These are phyloP conservation scores for Kodamaea alishanica DNA, from an alignment of 1,139 yeast genomes.

Conservation along the genomic window DNA sequence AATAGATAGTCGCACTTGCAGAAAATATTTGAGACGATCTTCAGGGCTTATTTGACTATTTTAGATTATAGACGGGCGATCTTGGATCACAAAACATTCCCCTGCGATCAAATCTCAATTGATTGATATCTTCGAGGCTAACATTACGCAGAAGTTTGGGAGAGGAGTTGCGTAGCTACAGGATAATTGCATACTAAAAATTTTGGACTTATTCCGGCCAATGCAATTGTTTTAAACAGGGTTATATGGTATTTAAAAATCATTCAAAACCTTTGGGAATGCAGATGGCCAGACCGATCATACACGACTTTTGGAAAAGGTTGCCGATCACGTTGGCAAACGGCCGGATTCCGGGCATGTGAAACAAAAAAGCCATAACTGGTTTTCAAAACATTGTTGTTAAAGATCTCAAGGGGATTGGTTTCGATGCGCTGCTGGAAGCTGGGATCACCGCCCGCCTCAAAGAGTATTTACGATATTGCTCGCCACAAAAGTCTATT, in stretches of 20 bases:
- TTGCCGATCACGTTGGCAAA: conserved; percentile 25
- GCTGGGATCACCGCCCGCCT: conserved; percentile 53
- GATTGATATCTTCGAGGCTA: too few relatives aligned
- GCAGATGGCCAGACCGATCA: conserved; percentile 63
- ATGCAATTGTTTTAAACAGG: conserved; percentile 56
- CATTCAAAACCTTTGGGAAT: conserved; percentile 48
- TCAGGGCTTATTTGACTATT: too few relatives aligned
- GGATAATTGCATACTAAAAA: too few relatives aligned
- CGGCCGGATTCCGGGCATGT: conserved; percentile 49
- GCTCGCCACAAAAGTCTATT: conserved; percentile 60
- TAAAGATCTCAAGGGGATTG: conserved; percentile 32
- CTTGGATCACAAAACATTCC: too few relatives aligned
- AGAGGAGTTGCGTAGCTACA: too few relatives aligned
- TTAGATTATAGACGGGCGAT: too few relatives aligned
- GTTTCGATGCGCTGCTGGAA: conserved; percentile 57
- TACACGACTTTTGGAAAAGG: conserved; percentile 52
- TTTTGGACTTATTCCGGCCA: conserved; percentile 55
- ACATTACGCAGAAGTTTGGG: too few relatives aligned
- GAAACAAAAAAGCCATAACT: conserved; percentile 33
- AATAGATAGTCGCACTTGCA: too few relatives aligned
- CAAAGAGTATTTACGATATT: conserved; percentile 48
- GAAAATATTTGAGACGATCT: too few relatives aligned
- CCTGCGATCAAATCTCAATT: too few relatives aligned
- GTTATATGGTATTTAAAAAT: conserved; percentile 48
- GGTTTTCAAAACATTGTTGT: conserved; percentile 22